phyloP scores from a whole-genome alignment of 2,329 filamentous ascomycete species.

The Fusarium torulosum region DNA sequence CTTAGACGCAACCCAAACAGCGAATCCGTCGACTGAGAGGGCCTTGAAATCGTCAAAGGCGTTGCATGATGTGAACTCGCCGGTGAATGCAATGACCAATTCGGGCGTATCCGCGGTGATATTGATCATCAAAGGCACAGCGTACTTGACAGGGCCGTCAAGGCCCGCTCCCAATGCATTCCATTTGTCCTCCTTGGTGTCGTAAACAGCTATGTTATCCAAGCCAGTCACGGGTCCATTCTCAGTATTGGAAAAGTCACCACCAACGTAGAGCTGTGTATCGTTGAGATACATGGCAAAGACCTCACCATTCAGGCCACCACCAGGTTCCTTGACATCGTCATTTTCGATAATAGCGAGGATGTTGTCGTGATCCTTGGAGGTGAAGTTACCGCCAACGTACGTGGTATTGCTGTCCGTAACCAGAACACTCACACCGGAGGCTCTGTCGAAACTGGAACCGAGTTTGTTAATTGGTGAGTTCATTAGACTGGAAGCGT shows the following conservation, averaged over 20 bases:
- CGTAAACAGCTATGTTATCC: conserved; percentile 81
- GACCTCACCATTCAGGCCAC: conserved; percentile 86
- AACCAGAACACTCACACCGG: conserved; percentile 77
- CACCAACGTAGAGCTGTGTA: conserved; percentile 81
- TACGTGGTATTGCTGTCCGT: conserved; percentile 75
- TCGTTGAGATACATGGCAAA: conserved; percentile 75
- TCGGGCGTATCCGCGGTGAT: conserved; percentile 76
- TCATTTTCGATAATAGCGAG: conserved; percentile 77
- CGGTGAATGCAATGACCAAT: conserved; percentile 82
- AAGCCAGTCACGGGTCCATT: conserved; percentile 73
- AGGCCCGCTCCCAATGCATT: conserved; percentile 85
- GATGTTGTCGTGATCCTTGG: conserved; percentile 77
- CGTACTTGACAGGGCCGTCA: conserved; percentile 78
- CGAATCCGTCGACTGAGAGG: conserved; percentile 78
- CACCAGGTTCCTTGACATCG: conserved; percentile 71
- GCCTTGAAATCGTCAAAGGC: conserved; percentile 73
- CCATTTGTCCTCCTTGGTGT: conserved; percentile 78
- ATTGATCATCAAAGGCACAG: conserved; percentile 85
- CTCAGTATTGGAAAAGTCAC: conserved; percentile 82
- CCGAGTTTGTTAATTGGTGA: conserved; percentile 85
- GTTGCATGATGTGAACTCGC: conserved; percentile 80
- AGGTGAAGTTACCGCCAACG: conserved; percentile 87
- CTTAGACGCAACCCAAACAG: conserved; percentile 89
- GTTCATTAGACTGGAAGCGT: conserved; percentile 72
- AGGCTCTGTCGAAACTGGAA: conserved; percentile 73